Evolutionary conservation across 805 yeast genomes (phyloP), one percentile per base, ranked within the genome.

Genomic region (Cyberlindnera maclurae): DNA sequence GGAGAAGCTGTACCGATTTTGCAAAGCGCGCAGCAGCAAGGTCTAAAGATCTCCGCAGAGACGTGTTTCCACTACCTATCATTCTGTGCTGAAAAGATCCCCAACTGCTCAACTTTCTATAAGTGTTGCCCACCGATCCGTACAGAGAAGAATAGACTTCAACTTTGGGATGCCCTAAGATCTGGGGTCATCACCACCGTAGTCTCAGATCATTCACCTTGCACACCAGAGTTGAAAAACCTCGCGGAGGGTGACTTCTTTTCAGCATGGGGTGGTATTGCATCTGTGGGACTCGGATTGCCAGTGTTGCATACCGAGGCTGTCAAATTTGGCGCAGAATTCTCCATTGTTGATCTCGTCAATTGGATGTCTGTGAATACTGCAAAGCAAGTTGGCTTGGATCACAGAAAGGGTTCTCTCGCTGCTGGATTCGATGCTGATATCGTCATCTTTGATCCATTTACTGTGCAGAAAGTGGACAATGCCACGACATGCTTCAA

Each of bases 101-200:
- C 87, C 15, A 73, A 78, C 50, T 76, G 85, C 37, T 77, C 81
- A 12, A 89, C 96, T 4, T 85, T 81, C 53, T 86, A 73, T 71
- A 89, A 89, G 62, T 90, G 96, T 57, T 90, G 96, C 59, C 97
- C 97, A 2, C 97, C 97, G 2, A 89, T 89, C 48, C 68, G 97
- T 44, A 67, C 82, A 2, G 79, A 81, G 45, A 69, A 70, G 32
- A 90, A 90, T 59, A 71, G 93, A 48, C 60, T 69, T 31, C 67
- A 72, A 28, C 70, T 89, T 33, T 90, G 97, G 97, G 63, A 71
- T 40, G 97, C 90, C 0, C 65, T 90, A 26, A 58, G 73, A 38
- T 69, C 70, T 16, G 78, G 76, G 28, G 64, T 79, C 26, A 80
- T 89, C 43, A 74, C 84, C 12, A 79, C 96, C 3, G 95, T 89